Percentiles rank a stretch among this genome's conserved stretches.
Evolutionary conservation across 2,329 filamentous ascomycete species (phyloP).

Genomic region (Penicillium sp.): DNA sequence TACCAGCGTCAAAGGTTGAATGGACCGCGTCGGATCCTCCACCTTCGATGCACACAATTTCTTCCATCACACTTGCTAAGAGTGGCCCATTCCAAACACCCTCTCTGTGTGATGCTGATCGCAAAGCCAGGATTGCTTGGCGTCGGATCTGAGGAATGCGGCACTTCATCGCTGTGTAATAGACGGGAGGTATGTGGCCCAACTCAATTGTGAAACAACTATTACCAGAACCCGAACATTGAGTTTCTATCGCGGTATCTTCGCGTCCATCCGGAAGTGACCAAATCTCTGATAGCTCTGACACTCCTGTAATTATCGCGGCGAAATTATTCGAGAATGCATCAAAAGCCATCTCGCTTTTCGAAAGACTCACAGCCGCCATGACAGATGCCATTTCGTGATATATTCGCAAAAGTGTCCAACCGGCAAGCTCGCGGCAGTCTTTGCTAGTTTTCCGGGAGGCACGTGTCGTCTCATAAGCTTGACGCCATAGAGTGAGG

Average conservation of each 20-base stretch:
- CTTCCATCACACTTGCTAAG: conserved; percentile 16
- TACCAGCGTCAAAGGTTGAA: neutral
- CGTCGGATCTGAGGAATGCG: conserved; percentile 30
- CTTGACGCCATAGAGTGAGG: conserved; percentile 23
- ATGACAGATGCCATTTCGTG: conserved; percentile 50
- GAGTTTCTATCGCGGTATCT: neutral
- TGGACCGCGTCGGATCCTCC: neutral
- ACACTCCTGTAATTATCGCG: conserved; percentile 15
- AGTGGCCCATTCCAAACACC: conserved; percentile 20
- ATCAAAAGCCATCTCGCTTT: conserved; percentile 30
- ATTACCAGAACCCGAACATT: neutral
- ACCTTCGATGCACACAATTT: conserved; percentile 15
- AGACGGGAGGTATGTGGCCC: conserved; percentile 35
- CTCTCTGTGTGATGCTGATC: conserved; percentile 15
- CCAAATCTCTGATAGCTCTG: conserved; percentile 14
- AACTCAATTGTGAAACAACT: conserved; percentile 28
- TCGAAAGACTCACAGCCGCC: conserved; percentile 24
- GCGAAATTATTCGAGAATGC: conserved; percentile 21
- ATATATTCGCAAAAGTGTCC: conserved; percentile 40
- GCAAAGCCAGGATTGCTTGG: conserved; percentile 21
- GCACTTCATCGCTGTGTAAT: conserved; percentile 35
- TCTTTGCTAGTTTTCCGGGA: neutral
- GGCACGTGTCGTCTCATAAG: conserved; percentile 16
- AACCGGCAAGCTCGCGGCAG: conserved; percentile 12
- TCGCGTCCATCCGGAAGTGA: neutral